Conservation (phyloP, 768 basidiomycete species). For the Phanerodontia chrysosporium region DNA sequence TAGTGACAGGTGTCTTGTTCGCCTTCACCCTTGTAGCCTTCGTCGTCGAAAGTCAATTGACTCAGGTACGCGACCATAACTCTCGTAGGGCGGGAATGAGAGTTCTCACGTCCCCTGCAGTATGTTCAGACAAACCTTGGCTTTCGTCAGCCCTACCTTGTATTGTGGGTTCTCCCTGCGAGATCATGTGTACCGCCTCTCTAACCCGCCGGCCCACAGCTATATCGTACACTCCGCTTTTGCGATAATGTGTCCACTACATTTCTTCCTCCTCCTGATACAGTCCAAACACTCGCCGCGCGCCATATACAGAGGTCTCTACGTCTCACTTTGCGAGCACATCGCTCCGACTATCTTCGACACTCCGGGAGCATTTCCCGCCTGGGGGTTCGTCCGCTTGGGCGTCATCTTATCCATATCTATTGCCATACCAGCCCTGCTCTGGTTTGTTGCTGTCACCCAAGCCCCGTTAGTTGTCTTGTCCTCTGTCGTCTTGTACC, state of each 20-base stretch:
- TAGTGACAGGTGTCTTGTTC: slow-evolving; percentile 52
- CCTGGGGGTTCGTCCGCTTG: slow-evolving; percentile 31
- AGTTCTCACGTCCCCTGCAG: slow-evolving; percentile 31
- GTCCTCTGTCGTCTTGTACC: neutral
- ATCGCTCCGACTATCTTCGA: slow-evolving; percentile 12
- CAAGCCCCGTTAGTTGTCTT: slow-evolving; percentile 51
- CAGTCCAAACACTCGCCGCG: slow-evolving; percentile 44
- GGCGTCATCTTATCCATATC: slow-evolving; percentile 43
- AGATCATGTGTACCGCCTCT: neutral
- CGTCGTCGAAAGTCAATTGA: slow-evolving; percentile 70
- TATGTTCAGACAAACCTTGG: slow-evolving; percentile 73
- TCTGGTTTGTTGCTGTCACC: slow-evolving; percentile 74
- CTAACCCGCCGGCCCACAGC: slow-evolving; percentile 34
- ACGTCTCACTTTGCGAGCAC: slow-evolving; percentile 39
- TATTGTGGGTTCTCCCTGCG: slow-evolving; percentile 54
- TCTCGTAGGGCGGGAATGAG: neutral
- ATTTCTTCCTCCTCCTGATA: slow-evolving; percentile 60
- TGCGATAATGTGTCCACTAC: slow-evolving; percentile 74
- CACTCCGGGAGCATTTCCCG: slow-evolving; percentile 22
- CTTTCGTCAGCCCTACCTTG: slow-evolving; percentile 85
- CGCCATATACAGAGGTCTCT: slow-evolving; percentile 50
- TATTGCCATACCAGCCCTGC: slow-evolving; percentile 57
- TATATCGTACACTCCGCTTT: slow-evolving; percentile 87
- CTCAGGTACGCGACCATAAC: slow-evolving; percentile 47
- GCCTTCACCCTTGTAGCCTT: slow-evolving; percentile 61